Percentiles rank a stretch among this genome's conserved stretches.
Evolutionary conservation across 2,329 filamentous ascomycete genomes (phyloP).

Genomic region (Ampelomyces quisqualis): DNA sequence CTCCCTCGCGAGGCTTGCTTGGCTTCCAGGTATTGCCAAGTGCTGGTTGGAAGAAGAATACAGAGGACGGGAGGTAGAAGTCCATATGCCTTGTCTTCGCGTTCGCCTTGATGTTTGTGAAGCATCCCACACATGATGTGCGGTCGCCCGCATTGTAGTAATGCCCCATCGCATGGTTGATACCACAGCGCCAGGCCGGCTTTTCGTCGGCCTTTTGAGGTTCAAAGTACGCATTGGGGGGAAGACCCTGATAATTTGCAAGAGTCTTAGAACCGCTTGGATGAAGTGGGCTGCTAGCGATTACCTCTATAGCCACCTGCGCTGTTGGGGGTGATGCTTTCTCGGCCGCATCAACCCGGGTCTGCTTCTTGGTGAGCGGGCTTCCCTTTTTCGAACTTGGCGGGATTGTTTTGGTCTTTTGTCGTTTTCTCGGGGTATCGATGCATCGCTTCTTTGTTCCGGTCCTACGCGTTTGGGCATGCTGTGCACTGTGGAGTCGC

Average conservation of each 20-base stretch:
- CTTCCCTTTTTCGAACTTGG: not conserved
- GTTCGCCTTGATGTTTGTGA: conserved; percentile 16
- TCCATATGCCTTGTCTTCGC: conserved; percentile 20
- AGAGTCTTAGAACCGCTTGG: conserved; percentile 20
- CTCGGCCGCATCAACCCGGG: too few species aligned
- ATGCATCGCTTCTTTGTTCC: not conserved
- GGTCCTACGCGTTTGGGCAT: not conserved
- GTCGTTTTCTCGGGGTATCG: not conserved
- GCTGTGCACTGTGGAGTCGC: not conserved
- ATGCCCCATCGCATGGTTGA: conserved; percentile 27
- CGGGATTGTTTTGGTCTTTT: not conserved
- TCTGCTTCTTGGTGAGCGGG: not conserved
- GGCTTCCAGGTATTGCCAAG: conserved; percentile 22
- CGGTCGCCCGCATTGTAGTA: conserved; percentile 35
- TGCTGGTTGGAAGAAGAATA: conserved; percentile 17
- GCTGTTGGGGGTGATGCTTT: too few species aligned
- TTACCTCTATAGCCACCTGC: too few species aligned
- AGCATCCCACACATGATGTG: conserved; percentile 26
- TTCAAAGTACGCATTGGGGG: conserved; percentile 24
- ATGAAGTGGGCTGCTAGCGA: too few species aligned
- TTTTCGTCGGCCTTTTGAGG: conserved; percentile 12
- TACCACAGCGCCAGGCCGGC: conserved; percentile 29
- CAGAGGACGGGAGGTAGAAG: conserved; percentile 28
- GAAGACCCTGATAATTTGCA: conserved; percentile 21
- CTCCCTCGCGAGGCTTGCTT: conserved; percentile 9